Evolutionary conservation across 2,329 filamentous ascomycete genomes (phyloP).

Genomic region (Lojkania enalia): DNA sequence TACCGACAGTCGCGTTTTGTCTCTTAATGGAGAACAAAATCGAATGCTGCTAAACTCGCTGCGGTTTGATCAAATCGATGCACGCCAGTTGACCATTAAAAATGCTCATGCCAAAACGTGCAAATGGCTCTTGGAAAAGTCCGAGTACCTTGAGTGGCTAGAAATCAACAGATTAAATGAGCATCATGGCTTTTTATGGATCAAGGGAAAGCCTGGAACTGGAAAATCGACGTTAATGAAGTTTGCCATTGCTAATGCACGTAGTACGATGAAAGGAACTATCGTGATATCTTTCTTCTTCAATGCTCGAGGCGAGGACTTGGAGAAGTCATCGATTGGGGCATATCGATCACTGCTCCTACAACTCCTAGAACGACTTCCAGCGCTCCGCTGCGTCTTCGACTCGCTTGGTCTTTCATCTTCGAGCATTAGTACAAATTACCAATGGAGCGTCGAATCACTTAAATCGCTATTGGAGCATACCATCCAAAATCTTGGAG

Average conservation of each 20-base stretch:
- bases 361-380: conserved; percentile 25
- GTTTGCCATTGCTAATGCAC: conserved; percentile 18
- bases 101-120: conserved; percentile 46
- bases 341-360: conserved; percentile 30
- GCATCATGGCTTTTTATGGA: conserved; percentile 52
- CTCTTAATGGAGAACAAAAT: conserved; percentile 7
- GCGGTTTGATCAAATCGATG: conserved; percentile 46
- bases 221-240: conserved; percentile 53
- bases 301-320: conserved; percentile 23
- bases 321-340: conserved; percentile 28
- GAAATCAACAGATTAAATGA: conserved; percentile 27
- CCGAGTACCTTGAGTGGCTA: conserved; percentile 46
- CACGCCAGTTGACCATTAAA: conserved; percentile 43
- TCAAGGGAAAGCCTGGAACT: conserved; percentile 45
- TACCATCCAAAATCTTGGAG: conserved; percentile 9
- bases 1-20: not conserved
- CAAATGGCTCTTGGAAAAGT: conserved; percentile 45
- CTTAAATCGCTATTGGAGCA: conserved; percentile 17
- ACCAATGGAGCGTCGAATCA: conserved; percentile 8
- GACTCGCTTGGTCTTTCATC: conserved; percentile 11
- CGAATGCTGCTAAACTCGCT: conserved; percentile 38
- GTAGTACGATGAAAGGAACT: conserved; percentile 11
- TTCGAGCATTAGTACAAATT: conserved; percentile 8
- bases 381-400: conserved; percentile 14
- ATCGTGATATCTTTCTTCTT: conserved; percentile 29